Evolutionary conservation across 2,329 filamentous ascomycete species (phyloP).

Genomic region (Trematosphaeria pertusa): DNA sequence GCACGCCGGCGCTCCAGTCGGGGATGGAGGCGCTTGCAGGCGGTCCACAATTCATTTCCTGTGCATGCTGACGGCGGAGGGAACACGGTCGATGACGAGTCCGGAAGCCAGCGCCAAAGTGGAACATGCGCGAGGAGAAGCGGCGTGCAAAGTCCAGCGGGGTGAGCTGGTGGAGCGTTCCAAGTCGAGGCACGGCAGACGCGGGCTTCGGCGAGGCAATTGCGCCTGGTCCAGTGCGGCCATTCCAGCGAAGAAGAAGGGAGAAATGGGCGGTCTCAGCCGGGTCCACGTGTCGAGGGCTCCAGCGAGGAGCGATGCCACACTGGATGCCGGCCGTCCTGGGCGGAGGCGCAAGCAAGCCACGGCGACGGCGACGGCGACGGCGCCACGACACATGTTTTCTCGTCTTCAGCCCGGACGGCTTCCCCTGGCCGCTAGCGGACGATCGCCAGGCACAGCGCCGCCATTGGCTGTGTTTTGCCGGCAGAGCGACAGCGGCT

Average conservation of each 20-base stretch:
- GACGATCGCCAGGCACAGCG: conserved; percentile 34
- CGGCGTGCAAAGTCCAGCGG: background rate
- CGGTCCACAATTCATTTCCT: conserved; percentile 44
- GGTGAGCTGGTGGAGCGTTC: background rate
- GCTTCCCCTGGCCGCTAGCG: conserved; percentile 3
- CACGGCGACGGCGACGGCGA: too few species aligned
- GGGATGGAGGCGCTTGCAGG: conserved; percentile 19
- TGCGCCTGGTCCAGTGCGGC: background rate
- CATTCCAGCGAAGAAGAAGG: too few species aligned
- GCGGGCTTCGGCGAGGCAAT: background rate
- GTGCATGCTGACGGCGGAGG: conserved; percentile 33
- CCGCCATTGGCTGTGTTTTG: conserved; percentile 28
- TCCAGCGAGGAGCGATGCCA: background rate
- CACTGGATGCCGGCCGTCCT: too few species aligned
- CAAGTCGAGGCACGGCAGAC: background rate
- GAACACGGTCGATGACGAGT: conserved; percentile 22
- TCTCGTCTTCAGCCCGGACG: background rate
- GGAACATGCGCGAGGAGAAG: conserved; percentile 21
- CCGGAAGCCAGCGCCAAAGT: conserved; percentile 21
- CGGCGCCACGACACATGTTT: conserved; percentile 4
- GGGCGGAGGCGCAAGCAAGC: too few species aligned
- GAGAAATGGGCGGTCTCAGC: too few species aligned
- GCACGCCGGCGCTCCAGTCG: conserved; percentile 24
- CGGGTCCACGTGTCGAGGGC: background rate
- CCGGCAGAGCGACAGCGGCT: conserved; percentile 12